Evolutionary conservation across 23 red algal genomes (phyloP).

Genomic region (Gracilariopsis chorda): DNA sequence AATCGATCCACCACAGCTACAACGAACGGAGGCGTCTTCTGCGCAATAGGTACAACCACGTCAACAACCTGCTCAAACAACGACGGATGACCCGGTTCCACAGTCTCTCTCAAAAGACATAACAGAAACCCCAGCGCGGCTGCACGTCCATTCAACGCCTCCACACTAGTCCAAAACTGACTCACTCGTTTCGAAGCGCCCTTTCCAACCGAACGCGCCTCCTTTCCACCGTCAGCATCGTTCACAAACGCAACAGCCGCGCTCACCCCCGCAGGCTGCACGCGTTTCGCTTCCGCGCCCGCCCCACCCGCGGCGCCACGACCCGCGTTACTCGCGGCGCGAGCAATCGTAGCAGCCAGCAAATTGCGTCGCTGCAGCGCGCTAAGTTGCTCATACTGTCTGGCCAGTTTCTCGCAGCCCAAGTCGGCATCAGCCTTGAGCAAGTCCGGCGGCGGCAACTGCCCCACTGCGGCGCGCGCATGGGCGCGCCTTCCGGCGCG

Average conservation of each 20-base stretch:
- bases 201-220: background rate
- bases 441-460: background rate
- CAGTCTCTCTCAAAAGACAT: slow-evolving; percentile 33
- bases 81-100: slow-evolving; percentile 49
- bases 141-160: slow-evolving; percentile 36
- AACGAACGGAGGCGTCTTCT: slow-evolving; percentile 52
- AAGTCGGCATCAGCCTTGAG: background rate
- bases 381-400: background rate
- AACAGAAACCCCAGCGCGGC: slow-evolving; percentile 51
- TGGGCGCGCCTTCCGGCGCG: background rate
- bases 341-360: slow-evolving; percentile 2
- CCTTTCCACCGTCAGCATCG: background rate
- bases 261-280: background rate
- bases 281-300: too few species aligned
- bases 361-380: slow-evolving; percentile 20
- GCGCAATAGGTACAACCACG: slow-evolving; percentile 55
- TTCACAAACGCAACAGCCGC: too few species aligned
- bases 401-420: background rate
- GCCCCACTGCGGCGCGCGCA: background rate
- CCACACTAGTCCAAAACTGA: slow-evolving; percentile 26
- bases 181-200: background rate
- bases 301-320: background rate
- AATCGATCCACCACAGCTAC: slow-evolving; percentile 48
- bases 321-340: background rate
- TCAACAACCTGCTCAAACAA: slow-evolving; percentile 56